Evolutionary conservation across 345 rosid genomes (phyloP), one percentile per base, ranked within the genome.

Genomic region (Citrus australasica): DNA sequence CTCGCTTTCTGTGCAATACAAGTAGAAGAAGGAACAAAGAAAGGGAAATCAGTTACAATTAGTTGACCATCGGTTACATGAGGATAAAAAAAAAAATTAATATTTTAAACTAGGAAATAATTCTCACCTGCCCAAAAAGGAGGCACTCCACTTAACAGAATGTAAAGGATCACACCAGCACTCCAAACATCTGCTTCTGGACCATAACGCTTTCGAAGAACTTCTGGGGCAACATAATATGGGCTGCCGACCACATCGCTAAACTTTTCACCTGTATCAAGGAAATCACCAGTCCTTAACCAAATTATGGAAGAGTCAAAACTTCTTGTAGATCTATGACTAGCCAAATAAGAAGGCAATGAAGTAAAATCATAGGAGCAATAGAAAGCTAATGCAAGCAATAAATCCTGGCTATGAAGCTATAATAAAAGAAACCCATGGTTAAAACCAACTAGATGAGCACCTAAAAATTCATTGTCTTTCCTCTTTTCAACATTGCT

Each of bases 121-220:
- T 16, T 16, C 89, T 89, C 76, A 94, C 98, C 97, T 60, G 91
- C 98, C 98, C 97, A 94, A 69, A 94, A 94, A 25, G 98, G 98
- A 80, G 98, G 97, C 28, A 92, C 98, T 46, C 98, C 98, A 32
- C 98, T 94, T 86, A 94, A 83, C 58, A 94, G 82, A 72, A 94
- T 94, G 82, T 90, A 94, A 70, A 94, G 84, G 78, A 94, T 94
- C 73, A 94, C 98, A 76, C 98, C 98, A 65, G 97, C 98, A 84
- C 98, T 94, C 98, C 98, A 94, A 51, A 94, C 97, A 88, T 94
- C 98, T 81, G 92, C 87, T 85, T 94, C 95, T 69, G 91, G 95
- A 80, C 97, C 95, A 74, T 94, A 94, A 73, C 78, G 89, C 83
- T 94, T 94, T 79, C 81, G 83, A 79, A 94, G 86, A 68, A 94